Evolutionary conservation across 805 yeast genomes (phyloP).

Genomic region (Ogataea ganodermae): DNA sequence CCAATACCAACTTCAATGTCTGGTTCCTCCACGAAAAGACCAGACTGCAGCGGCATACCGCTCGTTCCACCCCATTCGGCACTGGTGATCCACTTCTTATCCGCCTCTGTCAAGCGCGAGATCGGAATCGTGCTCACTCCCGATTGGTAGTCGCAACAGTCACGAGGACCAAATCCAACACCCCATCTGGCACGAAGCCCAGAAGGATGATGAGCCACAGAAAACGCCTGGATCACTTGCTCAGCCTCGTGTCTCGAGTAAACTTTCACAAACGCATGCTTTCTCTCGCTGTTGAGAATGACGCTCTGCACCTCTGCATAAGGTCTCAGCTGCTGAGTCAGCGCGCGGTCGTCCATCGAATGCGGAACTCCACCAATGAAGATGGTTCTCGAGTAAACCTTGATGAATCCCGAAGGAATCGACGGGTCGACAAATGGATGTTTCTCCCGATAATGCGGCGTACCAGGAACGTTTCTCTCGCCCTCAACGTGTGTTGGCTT

Average conservation of each 20-base stretch:
- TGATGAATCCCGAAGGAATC: slow-evolving; percentile 75
- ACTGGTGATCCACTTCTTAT: slow-evolving; percentile 79
- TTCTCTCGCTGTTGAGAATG: slow-evolving; percentile 82
- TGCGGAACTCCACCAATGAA: slow-evolving; percentile 94
- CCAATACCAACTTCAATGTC: slow-evolving; percentile 97
- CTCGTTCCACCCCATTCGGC: slow-evolving; percentile 99
- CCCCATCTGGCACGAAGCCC: slow-evolving; percentile 93
- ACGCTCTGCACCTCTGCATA: slow-evolving; percentile 91
- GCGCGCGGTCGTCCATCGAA: slow-evolving; percentile 72
- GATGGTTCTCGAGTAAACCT: slow-evolving; percentile 85
- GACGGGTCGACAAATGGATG: slow-evolving; percentile 68
- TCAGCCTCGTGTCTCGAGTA: slow-evolving; percentile 92
- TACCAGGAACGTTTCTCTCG: slow-evolving; percentile 69
- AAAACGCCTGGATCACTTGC: slow-evolving; percentile 69
- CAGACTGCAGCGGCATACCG: slow-evolving; percentile 76
- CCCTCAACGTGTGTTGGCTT: slow-evolving; percentile 45
- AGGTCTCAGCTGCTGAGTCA: slow-evolving; percentile 73
- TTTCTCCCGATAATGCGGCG: slow-evolving; percentile 75
- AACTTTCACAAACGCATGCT: slow-evolving; percentile 95
- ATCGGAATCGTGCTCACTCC: slow-evolving; percentile 89
- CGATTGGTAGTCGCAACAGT: slow-evolving; percentile 91
- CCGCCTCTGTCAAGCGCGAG: slow-evolving; percentile 90
- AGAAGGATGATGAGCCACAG: slow-evolving; percentile 58
- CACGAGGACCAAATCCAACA: slow-evolving; percentile 98
- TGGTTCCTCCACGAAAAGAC: slow-evolving; percentile 91